Percentiles rank a stretch among this genome's conserved stretches.
phyloP scores from a whole-genome alignment of 2,329 filamentous ascomycete genomes.

The Fusarium beomiforme region DNA sequence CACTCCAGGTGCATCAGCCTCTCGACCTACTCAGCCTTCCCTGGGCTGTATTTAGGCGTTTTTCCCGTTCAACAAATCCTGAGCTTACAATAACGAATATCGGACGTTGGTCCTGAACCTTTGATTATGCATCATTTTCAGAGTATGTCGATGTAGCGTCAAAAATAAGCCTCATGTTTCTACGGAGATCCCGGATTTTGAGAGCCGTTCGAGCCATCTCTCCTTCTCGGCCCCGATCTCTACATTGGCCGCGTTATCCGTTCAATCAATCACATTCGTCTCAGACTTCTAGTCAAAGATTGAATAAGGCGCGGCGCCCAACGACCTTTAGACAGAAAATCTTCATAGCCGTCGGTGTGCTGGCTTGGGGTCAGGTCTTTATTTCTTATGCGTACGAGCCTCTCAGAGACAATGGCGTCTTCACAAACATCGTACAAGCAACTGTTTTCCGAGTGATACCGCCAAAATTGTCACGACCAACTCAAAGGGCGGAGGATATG shows the following conservation, averaged over 20 bases:
- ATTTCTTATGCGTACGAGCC: not conserved
- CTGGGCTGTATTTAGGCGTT: not conserved
- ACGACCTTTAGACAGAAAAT: fast-evolving
- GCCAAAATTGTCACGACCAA: fast-evolving
- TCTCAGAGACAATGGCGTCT: not conserved
- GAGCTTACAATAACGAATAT: not conserved
- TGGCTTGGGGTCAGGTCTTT: not conserved
- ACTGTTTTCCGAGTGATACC: not conserved
- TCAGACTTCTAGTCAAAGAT: fast-evolving
- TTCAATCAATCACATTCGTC: not conserved
- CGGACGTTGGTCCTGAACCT: not conserved
- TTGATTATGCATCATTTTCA: fast-evolving
- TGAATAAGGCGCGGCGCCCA: fast-evolving
- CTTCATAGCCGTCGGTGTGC: fast-evolving
- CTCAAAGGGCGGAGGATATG: fast-evolving
- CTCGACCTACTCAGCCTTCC: not conserved
- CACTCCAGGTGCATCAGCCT: not conserved
- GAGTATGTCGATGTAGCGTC: fast-evolving
- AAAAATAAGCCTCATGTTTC: not conserved
- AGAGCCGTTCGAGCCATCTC: fast-evolving
- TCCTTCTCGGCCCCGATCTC: fast-evolving
- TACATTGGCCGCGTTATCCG: fast-evolving
- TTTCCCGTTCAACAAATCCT: fast-evolving
- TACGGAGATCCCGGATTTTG: fast-evolving
- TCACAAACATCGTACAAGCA: not conserved